Evolutionary conservation across 352 stramenopile species (phyloP).

Genomic region (Phytopythium sindhum): DNA sequence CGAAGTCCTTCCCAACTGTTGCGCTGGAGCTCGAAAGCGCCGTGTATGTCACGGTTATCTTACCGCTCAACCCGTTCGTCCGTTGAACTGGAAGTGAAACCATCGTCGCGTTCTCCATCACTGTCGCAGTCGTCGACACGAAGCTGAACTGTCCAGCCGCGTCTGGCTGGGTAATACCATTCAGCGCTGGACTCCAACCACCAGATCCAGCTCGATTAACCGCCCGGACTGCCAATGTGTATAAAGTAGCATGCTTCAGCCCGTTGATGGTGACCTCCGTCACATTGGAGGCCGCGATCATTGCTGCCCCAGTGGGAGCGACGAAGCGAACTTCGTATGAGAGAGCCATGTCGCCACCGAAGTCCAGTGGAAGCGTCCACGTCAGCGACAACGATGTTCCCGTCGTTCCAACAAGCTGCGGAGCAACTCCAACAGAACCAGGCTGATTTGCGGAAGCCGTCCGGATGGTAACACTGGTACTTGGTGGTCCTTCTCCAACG

Average conservation of each 20-base stretch:
- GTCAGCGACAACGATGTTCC: slow-evolving; percentile 35
- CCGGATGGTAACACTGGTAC: slow-evolving; percentile 17
- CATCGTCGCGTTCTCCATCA: slow-evolving; percentile 39
- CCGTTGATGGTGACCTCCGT: slow-evolving; percentile 10
- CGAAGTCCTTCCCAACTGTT: slow-evolving; percentile 36
- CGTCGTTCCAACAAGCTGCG: slow-evolving; percentile 18
- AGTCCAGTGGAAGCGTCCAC: slow-evolving; percentile 38
- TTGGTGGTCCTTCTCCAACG: slow-evolving; percentile 29
- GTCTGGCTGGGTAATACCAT: slow-evolving; percentile 37
- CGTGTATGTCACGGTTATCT: slow-evolving; percentile 28
- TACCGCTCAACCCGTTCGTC: slow-evolving; percentile 40
- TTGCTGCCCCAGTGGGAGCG: not conserved
- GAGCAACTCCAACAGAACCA: slow-evolving; percentile 25
- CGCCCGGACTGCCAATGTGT: slow-evolving; percentile 32
- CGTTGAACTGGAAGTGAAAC: slow-evolving; percentile 34
- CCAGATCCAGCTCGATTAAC: slow-evolving; percentile 29
- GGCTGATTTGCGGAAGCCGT: slow-evolving; percentile 32
- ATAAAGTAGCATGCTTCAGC: slow-evolving; percentile 35
- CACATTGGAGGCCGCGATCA: slow-evolving; percentile 10
- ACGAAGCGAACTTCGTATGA: slow-evolving; percentile 29
- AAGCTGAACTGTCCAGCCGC: slow-evolving; percentile 55
- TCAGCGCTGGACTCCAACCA: slow-evolving; percentile 26
- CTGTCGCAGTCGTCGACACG: slow-evolving; percentile 9
- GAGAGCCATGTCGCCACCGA: slow-evolving; percentile 31
- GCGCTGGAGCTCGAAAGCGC: slow-evolving; percentile 12